phyloP scores from a whole-genome alignment of 2,329 filamentous ascomycete genomes.

The Fusarium sp. region DNA sequence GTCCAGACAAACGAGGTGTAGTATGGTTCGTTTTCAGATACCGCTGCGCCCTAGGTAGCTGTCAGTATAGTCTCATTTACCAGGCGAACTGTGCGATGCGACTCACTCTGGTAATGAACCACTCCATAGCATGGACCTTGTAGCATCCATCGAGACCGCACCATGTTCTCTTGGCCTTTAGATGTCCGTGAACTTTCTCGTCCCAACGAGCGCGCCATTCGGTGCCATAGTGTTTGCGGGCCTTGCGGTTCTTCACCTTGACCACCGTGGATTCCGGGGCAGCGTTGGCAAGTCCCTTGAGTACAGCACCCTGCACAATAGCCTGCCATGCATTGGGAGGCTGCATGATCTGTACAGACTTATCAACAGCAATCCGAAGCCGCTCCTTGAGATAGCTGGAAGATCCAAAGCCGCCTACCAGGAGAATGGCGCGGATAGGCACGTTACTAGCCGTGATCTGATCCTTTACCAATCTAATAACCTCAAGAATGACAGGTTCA shows the following conservation, averaged over 20 bases:
- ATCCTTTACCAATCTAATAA: slow-evolving; percentile 59
- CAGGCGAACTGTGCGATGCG: neutral
- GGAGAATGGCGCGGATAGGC: slow-evolving; percentile 58
- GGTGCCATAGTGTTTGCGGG: slow-evolving; percentile 61
- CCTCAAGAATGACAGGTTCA: slow-evolving; percentile 59
- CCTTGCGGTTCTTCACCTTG: slow-evolving; percentile 56
- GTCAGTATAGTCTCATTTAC: slow-evolving; percentile 8
- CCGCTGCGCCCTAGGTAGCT: slow-evolving; percentile 52
- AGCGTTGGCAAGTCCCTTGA: slow-evolving; percentile 60
- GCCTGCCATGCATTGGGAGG: slow-evolving; percentile 63
- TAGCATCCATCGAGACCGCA: slow-evolving; percentile 55
- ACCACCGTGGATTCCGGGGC: slow-evolving; percentile 55
- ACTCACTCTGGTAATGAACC: slow-evolving; percentile 58
- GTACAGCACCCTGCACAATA: slow-evolving; percentile 63
- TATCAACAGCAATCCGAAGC: slow-evolving; percentile 53
- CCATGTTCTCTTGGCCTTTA: slow-evolving; percentile 54
- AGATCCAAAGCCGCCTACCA: slow-evolving; percentile 63
- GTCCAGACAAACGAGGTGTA: slow-evolving; percentile 52
- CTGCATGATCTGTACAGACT: slow-evolving; percentile 58
- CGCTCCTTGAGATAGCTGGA: slow-evolving; percentile 60
- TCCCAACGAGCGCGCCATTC: slow-evolving; percentile 52
- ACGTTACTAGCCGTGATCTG: slow-evolving; percentile 57
- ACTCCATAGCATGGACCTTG: slow-evolving; percentile 58
- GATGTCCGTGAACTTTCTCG: slow-evolving; percentile 49
- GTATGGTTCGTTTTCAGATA: slow-evolving; percentile 58